Evolutionary conservation across 1,139 yeast species (phyloP).

Genomic region (Debaryomycetaceae sp.): DNA sequence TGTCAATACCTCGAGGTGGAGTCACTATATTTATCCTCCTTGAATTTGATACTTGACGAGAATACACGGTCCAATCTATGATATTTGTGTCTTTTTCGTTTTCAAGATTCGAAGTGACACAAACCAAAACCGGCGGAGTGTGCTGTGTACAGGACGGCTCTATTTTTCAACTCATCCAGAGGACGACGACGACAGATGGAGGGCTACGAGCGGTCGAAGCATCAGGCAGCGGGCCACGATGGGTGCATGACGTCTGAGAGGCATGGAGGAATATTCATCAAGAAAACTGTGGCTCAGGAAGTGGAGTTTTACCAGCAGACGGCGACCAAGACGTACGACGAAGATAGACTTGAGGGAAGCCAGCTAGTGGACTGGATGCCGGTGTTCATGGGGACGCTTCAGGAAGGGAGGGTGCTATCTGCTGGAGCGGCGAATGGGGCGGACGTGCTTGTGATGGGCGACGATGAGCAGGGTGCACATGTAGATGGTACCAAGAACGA

Average conservation of each 20-base stretch:
- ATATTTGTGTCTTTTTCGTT: background rate
- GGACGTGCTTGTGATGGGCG: slow-evolving; percentile 2
- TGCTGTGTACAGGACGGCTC: background rate
- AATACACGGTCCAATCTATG: background rate
- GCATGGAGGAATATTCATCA: slow-evolving; percentile 67
- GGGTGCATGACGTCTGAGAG: slow-evolving; percentile 61
- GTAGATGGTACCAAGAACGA: background rate
- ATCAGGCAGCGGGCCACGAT: slow-evolving; percentile 86
- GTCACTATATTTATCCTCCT: background rate
- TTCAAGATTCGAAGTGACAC: background rate
- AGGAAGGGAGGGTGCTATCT: slow-evolving; percentile 22
- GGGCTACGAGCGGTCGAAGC: slow-evolving; percentile 18
- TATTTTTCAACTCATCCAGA: background rate
- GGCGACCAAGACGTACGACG: slow-evolving; percentile 19
- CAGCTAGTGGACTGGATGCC: slow-evolving; percentile 54
- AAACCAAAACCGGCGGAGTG: background rate
- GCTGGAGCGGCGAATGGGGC: slow-evolving; percentile 3
- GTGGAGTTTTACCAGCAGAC: slow-evolving; percentile 60
- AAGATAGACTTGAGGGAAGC: slow-evolving; percentile 28
- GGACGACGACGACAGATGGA: background rate
- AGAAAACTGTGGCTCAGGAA: slow-evolving; percentile 64
- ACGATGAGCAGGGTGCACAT: slow-evolving; percentile 1
- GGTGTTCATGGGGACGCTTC: slow-evolving; percentile 34
- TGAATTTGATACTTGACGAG: background rate
- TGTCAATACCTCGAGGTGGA: background rate